Percentiles rank a stretch among this genome's conserved stretches.
Evolutionary conservation across 2,329 filamentous ascomycete genomes (phyloP).

Genomic region (Fusarium ambrosium): DNA sequence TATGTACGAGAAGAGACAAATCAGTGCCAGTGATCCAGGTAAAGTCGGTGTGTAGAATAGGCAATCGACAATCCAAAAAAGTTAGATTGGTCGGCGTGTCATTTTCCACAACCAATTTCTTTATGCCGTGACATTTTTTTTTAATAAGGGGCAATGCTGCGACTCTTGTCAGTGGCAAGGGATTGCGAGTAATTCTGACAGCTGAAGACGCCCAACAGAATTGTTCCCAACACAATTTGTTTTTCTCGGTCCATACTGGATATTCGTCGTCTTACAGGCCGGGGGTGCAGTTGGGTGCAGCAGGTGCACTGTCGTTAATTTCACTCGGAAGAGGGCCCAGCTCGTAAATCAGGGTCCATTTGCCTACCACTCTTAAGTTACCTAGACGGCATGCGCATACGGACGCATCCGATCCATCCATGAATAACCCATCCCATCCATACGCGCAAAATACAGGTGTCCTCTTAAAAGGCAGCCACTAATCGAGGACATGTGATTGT

Average conservation of each 20-base stretch:
- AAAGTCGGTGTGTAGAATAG: conserved; percentile 38
- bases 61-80: conserved; percentile 22
- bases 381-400: background rate
- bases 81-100: background rate
- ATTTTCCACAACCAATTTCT: conserved; percentile 1
- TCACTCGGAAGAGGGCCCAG: background rate
- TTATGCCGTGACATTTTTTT: background rate
- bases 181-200: background rate
- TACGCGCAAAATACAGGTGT: conserved; percentile 5
- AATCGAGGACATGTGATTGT: conserved; percentile 31
- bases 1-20: background rate
- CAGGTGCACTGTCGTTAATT: background rate
- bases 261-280: background rate
- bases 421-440: background rate
- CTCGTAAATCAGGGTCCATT: conserved; percentile 2
- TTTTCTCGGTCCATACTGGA: conserved; percentile 9
- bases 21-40: background rate
- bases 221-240: conserved; percentile 32
- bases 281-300: background rate
- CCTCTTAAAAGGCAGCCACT: background rate
- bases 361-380: background rate
- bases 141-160: conserved; percentile 16
- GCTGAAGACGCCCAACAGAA: conserved; percentile 26
- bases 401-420: no score
- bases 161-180: conserved; percentile 25